Evolutionary conservation across 495 filamentous ascomycete species (phyloP), one percentile per base, ranked within the genome.

Genomic region (Penicillium bialowiezense): DNA sequence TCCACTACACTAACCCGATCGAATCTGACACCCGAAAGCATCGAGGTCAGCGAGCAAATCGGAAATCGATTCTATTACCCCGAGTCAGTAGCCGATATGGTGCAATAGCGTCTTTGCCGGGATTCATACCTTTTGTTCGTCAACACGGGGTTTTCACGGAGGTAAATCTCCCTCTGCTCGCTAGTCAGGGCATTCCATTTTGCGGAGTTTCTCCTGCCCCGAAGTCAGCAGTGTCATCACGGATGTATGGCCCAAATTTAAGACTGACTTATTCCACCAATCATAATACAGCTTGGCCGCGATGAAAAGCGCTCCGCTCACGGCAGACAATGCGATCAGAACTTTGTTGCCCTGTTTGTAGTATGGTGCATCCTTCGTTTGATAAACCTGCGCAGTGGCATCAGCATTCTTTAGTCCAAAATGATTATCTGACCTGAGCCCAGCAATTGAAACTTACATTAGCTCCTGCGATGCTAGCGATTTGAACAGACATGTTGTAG

Each of bases 401-500:
- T 49, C 39, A 50, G 40, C 10, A 51, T 31, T 8, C 23, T 26
- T 3, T 3, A 26, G 23, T 26, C 12, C 14, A 23, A 13, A 29
- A 5, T 26, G n/a, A n/a, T n/a, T n/a, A n/a, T n/a, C n/a, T n/a
- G n/a, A n/a, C n/a, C n/a, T n/a, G n/a, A n/a, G n/a, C n/a, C n/a
- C n/a, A n/a, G 23, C 3, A 26, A 42, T 26, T 15, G 21, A 18
- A 26, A 64, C 69, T 58, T 50, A 79, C 77, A 62, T 87, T 85
- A 29, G 46, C 29, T 36, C 77, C 73, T 2, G 70, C 55, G 41
- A 86, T 79, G 41, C 85, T 80, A 15, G 71, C 80, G 10, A 73
- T 65, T 59, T 90, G 85, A 1, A 89, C 81, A 29, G 69, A 74
- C 85, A 90, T 88, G 69, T 89, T 89, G 63, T 90, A 90, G 13